Percentiles rank a stretch among this genome's conserved stretches.
These are phyloP conservation scores for Cunninghamia lanceolata DNA, from an alignment of 75 land plant species.

Conservation along the genomic window DNA sequence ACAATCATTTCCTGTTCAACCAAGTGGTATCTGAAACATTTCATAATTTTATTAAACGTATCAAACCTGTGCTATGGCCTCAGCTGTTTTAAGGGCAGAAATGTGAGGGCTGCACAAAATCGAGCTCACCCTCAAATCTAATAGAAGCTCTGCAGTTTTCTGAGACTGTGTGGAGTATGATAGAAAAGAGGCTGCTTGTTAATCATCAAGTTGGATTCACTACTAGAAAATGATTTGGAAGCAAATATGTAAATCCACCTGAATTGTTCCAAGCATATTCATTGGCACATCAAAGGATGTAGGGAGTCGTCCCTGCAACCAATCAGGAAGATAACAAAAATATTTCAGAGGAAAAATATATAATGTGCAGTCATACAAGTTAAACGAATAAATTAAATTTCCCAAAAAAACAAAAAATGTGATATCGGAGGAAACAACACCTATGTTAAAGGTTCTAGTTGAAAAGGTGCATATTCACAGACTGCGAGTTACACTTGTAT, in stretches of 20 bases:
- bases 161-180: slow-evolving; percentile 53
- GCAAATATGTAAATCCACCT: slow-evolving; percentile 42
- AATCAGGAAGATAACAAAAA: not conserved
- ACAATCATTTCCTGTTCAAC: not conserved
- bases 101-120: slow-evolving; percentile 62
- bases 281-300: slow-evolving; percentile 40
- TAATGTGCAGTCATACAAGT: not conserved
- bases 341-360: not conserved
- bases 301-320: slow-evolving; percentile 39
- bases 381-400: not conserved
- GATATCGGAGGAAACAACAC: not conserved
- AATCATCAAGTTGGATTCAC: not conserved
- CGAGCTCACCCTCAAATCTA: slow-evolving; percentile 62
- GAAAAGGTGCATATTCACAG: not conserved
- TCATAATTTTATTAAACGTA: not conserved
- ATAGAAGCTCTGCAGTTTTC: slow-evolving; percentile 88
- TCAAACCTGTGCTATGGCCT: slow-evolving; percentile 59
- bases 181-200: slow-evolving; percentile 8
- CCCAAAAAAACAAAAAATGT: not conserved
- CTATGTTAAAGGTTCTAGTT: not conserved
- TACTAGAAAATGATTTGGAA: not conserved
- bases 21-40: not conserved
- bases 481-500: not conserved
- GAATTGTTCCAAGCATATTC: slow-evolving; percentile 91
- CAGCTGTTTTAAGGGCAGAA: slow-evolving; percentile 61